These are phyloP conservation scores for Papilionanthe hybrid DNA, from an alignment of 116 monocot species.

Conservation along the genomic window DNA sequence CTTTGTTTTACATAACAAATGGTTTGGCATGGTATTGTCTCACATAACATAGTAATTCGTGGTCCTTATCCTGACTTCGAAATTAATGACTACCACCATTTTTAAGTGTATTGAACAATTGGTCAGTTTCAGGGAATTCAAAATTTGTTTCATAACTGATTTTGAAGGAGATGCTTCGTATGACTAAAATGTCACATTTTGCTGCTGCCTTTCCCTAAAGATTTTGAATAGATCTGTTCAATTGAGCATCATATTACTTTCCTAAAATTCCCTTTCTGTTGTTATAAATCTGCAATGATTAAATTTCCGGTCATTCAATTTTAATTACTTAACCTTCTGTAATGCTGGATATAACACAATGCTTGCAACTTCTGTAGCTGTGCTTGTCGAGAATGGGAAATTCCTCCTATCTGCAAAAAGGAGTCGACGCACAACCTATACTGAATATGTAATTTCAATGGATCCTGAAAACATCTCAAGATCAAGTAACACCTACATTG, in stretches of 20 bases:
- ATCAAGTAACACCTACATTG: slow-evolving; percentile 63
- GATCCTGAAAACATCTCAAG: slow-evolving; percentile 65
- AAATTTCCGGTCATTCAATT: background rate
- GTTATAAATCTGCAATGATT: no score
- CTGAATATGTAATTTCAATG: slow-evolving; percentile 88
- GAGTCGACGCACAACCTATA: slow-evolving; percentile 58
- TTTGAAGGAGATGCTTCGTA: background rate
- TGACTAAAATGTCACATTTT: background rate
- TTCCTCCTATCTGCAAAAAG: slow-evolving; percentile 89
- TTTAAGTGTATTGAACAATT: background rate
- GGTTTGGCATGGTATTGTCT: background rate
- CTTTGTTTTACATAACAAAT: background rate
- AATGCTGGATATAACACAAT: background rate
- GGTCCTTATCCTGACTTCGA: background rate
- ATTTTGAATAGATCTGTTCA: no score
- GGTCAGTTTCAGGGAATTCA: background rate
- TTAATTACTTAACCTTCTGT: background rate
- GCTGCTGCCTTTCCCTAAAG: no score
- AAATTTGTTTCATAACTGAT: background rate
- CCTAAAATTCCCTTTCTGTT: no score
- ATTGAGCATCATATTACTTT: no score
- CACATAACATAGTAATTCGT: background rate
- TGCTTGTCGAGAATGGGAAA: slow-evolving; percentile 75
- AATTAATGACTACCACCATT: no score
- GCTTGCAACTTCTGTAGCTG: slow-evolving; percentile 33